Evolutionary conservation across 2,329 filamentous ascomycete genomes (phyloP).

Genomic region (Calonectria montana): DNA sequence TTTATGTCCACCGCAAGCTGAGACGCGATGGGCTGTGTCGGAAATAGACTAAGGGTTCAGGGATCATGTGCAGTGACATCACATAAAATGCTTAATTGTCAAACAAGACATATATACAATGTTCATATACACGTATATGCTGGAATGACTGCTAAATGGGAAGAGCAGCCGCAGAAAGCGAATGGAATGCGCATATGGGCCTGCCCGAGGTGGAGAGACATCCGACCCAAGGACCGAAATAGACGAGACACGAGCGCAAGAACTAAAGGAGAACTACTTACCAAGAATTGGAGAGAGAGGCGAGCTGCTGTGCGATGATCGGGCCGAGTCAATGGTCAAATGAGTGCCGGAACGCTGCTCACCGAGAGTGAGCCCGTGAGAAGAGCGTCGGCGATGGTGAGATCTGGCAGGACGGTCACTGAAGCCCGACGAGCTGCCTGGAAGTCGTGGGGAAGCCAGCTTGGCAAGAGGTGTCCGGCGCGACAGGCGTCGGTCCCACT

Average conservation of each 20-base stretch:
- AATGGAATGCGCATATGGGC: conserved; percentile 20
- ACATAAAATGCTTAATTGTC: conserved; percentile 13
- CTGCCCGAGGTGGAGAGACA: conserved; percentile 5
- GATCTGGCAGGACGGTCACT: conserved; percentile 60
- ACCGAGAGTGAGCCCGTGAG: conserved; percentile 50
- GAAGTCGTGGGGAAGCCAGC: conserved; percentile 63
- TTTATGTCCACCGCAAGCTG: conserved; percentile 26
- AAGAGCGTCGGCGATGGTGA: conserved; percentile 64
- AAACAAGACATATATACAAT: conserved; percentile 7
- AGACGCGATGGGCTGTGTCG: conserved; percentile 13
- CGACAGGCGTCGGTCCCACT: conserved; percentile 34
- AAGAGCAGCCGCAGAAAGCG: conserved; percentile 25
- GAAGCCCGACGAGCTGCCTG: conserved; percentile 65
- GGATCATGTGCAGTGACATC: conserved; percentile 13
- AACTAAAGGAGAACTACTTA: conserved; percentile 50
- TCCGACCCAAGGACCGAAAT: conserved; percentile 23
- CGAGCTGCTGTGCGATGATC: conserved; percentile 43
- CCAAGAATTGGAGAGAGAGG: conserved; percentile 67
- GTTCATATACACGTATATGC: background rate
- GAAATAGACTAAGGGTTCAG: conserved; percentile 5
- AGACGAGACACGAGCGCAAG: conserved; percentile 36
- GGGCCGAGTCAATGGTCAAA: conserved; percentile 46
- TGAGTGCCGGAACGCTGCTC: conserved; percentile 46
- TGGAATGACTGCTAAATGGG: background rate
- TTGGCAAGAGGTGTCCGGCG: conserved; percentile 46